Percentiles rank a stretch among this genome's conserved stretches.
phyloP scores from a whole-genome alignment of 257 asterid species.

The Nicotiana attenuata region DNA sequence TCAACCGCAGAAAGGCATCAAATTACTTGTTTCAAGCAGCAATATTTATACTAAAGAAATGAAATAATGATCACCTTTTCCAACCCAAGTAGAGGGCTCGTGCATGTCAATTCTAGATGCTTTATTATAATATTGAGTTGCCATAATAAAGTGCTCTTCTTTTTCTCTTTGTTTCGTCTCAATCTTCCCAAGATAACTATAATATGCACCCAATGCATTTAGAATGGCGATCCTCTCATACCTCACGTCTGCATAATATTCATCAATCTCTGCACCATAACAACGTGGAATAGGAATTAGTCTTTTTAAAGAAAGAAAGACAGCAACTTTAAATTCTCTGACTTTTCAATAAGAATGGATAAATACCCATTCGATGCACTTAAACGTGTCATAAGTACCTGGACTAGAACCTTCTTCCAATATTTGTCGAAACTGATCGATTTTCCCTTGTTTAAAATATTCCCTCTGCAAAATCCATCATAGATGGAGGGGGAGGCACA shows the following conservation, averaged over 20 bases:
- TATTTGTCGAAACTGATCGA: constrained; percentile 86
- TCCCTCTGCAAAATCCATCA: constrained; percentile 66
- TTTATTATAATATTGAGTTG: constrained; percentile 92
- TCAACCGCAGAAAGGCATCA: background rate
- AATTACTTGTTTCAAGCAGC: constrained; percentile 4
- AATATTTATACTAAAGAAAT: constrained; percentile 9
- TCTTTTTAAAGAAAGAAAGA: background rate
- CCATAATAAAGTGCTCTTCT: constrained; percentile 88
- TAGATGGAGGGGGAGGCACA: background rate
- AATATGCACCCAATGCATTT: constrained; percentile 96
- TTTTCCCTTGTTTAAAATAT: constrained; percentile 95
- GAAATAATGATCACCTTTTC: constrained; percentile 60
- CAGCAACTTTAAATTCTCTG: background rate
- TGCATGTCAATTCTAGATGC: constrained; percentile 98
- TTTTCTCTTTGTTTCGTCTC: constrained; percentile 87
- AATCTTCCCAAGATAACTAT: constrained; percentile 84
- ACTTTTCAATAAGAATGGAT: background rate
- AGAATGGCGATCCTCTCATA: constrained; percentile 95
- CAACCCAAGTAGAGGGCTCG: constrained; percentile 98
- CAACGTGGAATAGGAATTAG: constrained; percentile 10
- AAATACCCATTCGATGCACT: background rate
- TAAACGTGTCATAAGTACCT: constrained; percentile 33
- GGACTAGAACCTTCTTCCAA: constrained; percentile 99
- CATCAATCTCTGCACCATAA: constrained; percentile 84
- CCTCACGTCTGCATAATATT: constrained; percentile 92